Base-by-base conservation (phyloP, 495 filamentous ascomycete species). In the Evernia prunastri region DNA sequence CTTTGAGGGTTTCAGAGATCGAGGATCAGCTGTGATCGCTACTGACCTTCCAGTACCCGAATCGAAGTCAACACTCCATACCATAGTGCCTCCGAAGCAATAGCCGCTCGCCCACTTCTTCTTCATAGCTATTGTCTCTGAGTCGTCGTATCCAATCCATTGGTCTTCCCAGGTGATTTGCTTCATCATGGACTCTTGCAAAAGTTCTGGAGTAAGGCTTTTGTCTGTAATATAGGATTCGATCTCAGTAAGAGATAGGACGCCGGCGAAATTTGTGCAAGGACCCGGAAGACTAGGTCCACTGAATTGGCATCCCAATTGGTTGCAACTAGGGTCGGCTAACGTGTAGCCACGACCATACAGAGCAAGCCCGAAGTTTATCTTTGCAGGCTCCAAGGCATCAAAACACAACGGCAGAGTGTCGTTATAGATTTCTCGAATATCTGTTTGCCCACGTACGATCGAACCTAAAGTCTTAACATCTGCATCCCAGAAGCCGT, bases 371-470 rank as follows among this genome's bases (percentile, higher is more conserved):
- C 83, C 82, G 3, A 86, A 56, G 60, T 65, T 63, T 6, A 86
- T 70, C 59, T 81, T 73, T n/a, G n/a, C n/a, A n/a, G n/a, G 0
- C 54, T 39, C 0, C 81, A 71, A 6, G 68, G 62, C 11, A 87
- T 72, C 35, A 75, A 65, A 63, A 77, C 78, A 0, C 82, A 68
- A 82, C 82, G 85, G 0, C 84, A 67, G 0, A 87, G 76, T 20
- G n/a, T n/a, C n/a, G n/a, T n/a, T n/a, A n/a, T n/a, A n/a, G n/a
- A 87, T 85, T 68, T 85, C 83, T 1, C 83, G 84, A 0, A 84
- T 61, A 63, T 87, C 85, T 1, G 82, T 84, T 65, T 87, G 83
- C 0, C 72, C 74, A 0, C 70, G 60, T 12, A 80, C 68, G 39
- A 71, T 63, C n/a, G n/a, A n/a, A n/a, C n/a, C n/a, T n/a, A n/a